Conservation (phyloP, 2,329 filamentous ascomycete species). For the Sphaerostilbella broomeana region DNA sequence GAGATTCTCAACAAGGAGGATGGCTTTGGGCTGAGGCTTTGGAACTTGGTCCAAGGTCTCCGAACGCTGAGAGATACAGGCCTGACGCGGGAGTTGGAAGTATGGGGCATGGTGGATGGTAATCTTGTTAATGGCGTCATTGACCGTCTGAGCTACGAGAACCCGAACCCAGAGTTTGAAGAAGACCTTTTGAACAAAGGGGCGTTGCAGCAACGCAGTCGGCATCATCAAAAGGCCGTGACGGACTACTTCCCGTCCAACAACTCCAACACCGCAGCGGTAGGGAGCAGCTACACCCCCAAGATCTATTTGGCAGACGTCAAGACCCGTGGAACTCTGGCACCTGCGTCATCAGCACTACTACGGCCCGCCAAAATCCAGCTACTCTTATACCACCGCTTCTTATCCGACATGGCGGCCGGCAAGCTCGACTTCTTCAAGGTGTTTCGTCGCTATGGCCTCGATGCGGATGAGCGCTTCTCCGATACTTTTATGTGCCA, state of each 20-base stretch:
- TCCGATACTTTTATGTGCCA: slow-evolving; percentile 75
- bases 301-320: slow-evolving; percentile 75
- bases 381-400: slow-evolving; percentile 79
- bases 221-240: slow-evolving; percentile 37
- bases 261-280: slow-evolving; percentile 5
- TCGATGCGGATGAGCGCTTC: slow-evolving; percentile 61
- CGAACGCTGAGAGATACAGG: slow-evolving; percentile 65
- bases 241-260: slow-evolving; percentile 34
- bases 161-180: slow-evolving; percentile 67
- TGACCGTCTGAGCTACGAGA: slow-evolving; percentile 72
- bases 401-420: slow-evolving; percentile 69
- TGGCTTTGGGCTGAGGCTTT: slow-evolving; percentile 71
- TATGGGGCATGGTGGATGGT: slow-evolving; percentile 80
- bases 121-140: slow-evolving; percentile 85
- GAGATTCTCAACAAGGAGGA: slow-evolving; percentile 72
- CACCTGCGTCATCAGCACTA: slow-evolving; percentile 60
- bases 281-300: slow-evolving; percentile 10
- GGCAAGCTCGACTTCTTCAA: slow-evolving; percentile 62
- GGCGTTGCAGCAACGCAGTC: slow-evolving; percentile 19
- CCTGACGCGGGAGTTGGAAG: slow-evolving; percentile 66
- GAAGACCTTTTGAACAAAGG: slow-evolving; percentile 41
- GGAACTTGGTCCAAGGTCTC: slow-evolving; percentile 86
- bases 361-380: slow-evolving; percentile 78
- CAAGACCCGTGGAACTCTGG: slow-evolving; percentile 67
- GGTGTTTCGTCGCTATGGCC: slow-evolving; percentile 64